A percentile compares a stretch with the other conserved stretches of the same genome.
These are phyloP conservation scores for Trichoderma sp. DNA, from an alignment of 2,329 filamentous ascomycete genomes.

Conservation along the genomic window DNA sequence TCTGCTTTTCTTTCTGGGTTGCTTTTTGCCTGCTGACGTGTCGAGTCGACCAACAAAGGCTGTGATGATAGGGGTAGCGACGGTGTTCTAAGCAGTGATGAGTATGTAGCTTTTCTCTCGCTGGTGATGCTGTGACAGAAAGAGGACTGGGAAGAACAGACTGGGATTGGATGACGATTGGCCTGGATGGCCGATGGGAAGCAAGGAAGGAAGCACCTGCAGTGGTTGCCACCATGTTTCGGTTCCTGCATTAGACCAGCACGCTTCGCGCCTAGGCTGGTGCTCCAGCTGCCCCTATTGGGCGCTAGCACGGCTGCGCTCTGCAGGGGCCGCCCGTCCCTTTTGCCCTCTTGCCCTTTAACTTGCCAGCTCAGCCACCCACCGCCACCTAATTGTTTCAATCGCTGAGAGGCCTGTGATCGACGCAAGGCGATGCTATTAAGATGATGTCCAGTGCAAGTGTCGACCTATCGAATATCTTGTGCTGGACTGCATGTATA, in stretches of 20 bases:
- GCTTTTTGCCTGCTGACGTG: not conserved
- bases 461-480: no score
- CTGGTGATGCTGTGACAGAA: not conserved
- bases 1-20: not conserved
- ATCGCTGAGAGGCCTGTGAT: slow-evolving; percentile 1
- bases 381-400: no score
- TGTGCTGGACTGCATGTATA: not conserved
- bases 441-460: not conserved
- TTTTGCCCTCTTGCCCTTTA: no score
- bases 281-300: slow-evolving; percentile 14
- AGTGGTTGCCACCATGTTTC: slow-evolving; percentile 18
- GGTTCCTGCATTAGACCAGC: slow-evolving; percentile 23
- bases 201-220: no score
- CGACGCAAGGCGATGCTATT: not conserved
- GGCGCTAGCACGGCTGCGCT: not conserved
- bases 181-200: not conserved
- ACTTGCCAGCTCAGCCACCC: no score
- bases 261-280: slow-evolving; percentile 12
- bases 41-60: no score
- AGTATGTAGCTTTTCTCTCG: no score
- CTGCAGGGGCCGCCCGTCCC: slow-evolving; percentile 24
- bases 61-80: no score
- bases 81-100: no score
- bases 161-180: not conserved
- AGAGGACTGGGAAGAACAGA: not conserved